phyloP scores from a whole-genome alignment of 2,329 filamentous ascomycete species.

The Trichophyton equinum region DNA sequence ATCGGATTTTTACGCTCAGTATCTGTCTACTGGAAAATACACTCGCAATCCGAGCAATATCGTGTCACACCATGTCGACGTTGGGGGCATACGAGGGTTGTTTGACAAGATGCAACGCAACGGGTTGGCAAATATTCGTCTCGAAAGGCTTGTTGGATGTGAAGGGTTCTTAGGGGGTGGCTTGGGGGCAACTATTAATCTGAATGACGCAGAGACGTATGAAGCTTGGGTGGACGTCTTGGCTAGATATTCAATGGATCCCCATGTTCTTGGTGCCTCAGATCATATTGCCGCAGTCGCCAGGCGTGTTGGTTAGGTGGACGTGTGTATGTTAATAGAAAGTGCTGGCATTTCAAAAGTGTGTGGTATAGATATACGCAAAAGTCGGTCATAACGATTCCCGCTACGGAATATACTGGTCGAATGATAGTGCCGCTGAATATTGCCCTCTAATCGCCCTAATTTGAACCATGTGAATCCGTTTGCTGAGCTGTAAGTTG shows the following conservation, averaged over 20 bases:
- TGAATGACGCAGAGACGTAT: not conserved
- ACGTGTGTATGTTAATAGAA: not conserved
- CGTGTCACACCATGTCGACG: not conserved
- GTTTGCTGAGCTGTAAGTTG: no score
- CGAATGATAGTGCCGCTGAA: no score
- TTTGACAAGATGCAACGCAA: not conserved
- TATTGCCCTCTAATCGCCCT: no score
- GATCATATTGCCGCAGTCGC: slow-evolving; percentile 1
- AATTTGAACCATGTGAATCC: no score
- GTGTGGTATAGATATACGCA: not conserved
- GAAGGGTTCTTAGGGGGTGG: slow-evolving; percentile 4
- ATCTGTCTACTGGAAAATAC: not conserved
- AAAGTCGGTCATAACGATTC: not conserved
- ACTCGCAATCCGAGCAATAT: not conserved
- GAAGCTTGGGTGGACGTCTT: slow-evolving; percentile 1
- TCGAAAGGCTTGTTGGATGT: not conserved
- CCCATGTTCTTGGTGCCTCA: not conserved
- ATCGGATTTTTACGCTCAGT: not conserved
- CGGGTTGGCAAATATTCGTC: not conserved
- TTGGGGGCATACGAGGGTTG: not conserved
- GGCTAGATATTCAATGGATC: not conserved
- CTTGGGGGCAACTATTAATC: not conserved
- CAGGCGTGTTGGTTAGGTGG: not conserved
- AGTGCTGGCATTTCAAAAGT: not conserved
- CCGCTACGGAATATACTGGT: not conserved